These are phyloP conservation scores for Beauveria medogensis DNA, from an alignment of 2,329 filamentous ascomycete genomes.

Conservation along the genomic window DNA sequence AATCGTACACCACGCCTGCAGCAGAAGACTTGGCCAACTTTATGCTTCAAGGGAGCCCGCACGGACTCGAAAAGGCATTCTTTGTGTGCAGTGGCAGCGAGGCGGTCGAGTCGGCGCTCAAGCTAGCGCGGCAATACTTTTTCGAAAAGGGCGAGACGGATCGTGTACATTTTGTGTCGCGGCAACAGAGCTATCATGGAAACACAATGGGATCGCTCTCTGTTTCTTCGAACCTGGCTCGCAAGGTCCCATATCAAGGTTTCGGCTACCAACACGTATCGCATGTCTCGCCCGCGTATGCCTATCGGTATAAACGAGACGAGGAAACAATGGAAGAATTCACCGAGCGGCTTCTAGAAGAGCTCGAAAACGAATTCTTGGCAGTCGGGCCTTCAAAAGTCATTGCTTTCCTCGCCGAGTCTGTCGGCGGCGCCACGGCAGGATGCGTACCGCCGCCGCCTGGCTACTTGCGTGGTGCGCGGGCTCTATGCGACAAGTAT, in stretches of 20 bases:
- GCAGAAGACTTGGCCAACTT: constrained; percentile 22
- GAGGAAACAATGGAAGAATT: constrained; percentile 32
- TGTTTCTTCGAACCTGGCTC: constrained; percentile 23
- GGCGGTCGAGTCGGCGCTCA: constrained; percentile 39
- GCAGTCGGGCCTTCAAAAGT: constrained; percentile 37
- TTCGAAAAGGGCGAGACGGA: constrained; percentile 29
- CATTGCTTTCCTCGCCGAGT: constrained; percentile 42
- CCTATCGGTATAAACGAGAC: constrained; percentile 16
- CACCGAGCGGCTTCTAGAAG: constrained; percentile 29
- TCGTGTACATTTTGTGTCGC: constrained; percentile 33
- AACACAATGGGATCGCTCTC: constrained; percentile 40
- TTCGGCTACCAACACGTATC: constrained; percentile 19
- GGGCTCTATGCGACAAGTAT: constrained; percentile 45
- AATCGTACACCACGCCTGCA: constrained; percentile 17
- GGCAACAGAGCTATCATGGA: constrained; percentile 41
- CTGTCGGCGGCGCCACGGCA: constrained; percentile 39
- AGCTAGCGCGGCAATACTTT: constrained; percentile 41
- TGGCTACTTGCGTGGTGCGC: constrained; percentile 48
- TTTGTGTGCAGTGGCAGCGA: constrained; percentile 21
- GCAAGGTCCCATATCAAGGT: constrained; percentile 21
- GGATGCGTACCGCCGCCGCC: constrained; percentile 42
- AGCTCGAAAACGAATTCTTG: constrained; percentile 40
- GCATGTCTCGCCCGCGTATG: constrained; percentile 19
- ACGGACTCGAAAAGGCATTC: constrained; percentile 19
- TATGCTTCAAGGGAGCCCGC: constrained; percentile 18